phyloP scores from a whole-genome alignment of 805 yeast genomes.

The Zygosaccharomyces gambellarensis region DNA sequence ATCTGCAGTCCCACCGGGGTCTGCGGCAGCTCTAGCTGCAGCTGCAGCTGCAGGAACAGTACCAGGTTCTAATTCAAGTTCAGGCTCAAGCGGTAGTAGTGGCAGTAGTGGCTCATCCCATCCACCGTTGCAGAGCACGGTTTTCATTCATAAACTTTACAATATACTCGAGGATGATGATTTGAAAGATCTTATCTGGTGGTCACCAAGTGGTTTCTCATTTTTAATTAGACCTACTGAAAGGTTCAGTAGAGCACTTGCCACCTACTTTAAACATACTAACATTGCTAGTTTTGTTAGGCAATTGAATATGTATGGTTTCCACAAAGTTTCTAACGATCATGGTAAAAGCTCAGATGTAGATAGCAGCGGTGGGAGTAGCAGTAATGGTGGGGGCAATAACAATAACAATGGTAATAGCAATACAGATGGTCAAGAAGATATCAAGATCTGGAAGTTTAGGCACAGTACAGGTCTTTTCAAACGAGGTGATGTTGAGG shows the following conservation, averaged over 20 bases:
- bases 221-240: conserved; percentile 76
- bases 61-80: background rate
- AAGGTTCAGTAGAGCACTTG: conserved; percentile 69
- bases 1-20: background rate
- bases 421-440: conserved; percentile 8
- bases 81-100: background rate
- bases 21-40: background rate
- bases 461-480: conserved; percentile 76
- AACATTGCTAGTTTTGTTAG: conserved; percentile 76
- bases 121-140: conserved; percentile 42
- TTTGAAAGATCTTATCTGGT: conserved; percentile 75
- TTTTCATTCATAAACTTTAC: conserved; percentile 85
- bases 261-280: conserved; percentile 70
- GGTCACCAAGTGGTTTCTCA: conserved; percentile 67
- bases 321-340: conserved; percentile 53
- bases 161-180: conserved; percentile 80
- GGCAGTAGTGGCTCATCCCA: conserved; percentile 4
- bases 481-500: conserved; percentile 73
- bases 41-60: conserved; percentile 1
- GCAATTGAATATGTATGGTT: conserved; percentile 78
- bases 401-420: conserved; percentile 1
- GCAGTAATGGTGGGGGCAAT: conserved; percentile 10
- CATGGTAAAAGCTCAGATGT: conserved; percentile 11
- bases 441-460: conserved; percentile 68
- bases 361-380: background rate